These are phyloP conservation scores for Silene vulgaris DNA, from an alignment of 179 eudicot genomes.

Conservation along the genomic window DNA sequence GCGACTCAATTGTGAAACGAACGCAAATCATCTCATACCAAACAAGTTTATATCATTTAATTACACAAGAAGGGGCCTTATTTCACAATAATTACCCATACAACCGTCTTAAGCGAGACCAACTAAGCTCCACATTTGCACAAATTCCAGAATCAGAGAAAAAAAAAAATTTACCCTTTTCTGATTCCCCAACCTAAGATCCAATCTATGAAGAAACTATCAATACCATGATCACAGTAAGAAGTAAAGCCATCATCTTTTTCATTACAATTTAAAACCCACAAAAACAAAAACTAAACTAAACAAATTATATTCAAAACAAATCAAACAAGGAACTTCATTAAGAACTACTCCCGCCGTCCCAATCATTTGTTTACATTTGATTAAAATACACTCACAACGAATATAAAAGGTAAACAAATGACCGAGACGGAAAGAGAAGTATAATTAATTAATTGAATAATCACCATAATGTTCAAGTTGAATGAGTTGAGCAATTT, in stretches of 20 bases:
- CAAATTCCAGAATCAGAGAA: neutral
- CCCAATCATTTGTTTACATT: no score
- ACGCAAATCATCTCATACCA: neutral
- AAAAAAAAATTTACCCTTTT: neutral
- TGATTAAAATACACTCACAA: no score
- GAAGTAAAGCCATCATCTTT: neutral
- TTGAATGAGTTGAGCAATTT: slow-evolving; percentile 50
- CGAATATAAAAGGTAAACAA: no score
- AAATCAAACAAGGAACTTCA: neutral
- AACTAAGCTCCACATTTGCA: neutral
- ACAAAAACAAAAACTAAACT: neutral
- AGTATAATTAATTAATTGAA: neutral
- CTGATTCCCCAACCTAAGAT: neutral
- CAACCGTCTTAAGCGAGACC: no score
- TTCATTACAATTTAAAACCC: neutral
- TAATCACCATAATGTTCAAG: slow-evolving; percentile 46
- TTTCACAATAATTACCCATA: neutral
- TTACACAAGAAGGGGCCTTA: no score
- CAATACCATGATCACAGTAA: neutral
- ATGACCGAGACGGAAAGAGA: no score
- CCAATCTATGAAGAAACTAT: neutral
- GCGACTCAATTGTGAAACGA: no score
- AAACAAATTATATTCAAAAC: neutral
- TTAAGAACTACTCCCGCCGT: neutral
- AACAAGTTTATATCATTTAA: no score